These are phyloP conservation scores for Amanita brunnescens DNA, from an alignment of 768 basidiomycete species.

Conservation along the genomic window DNA sequence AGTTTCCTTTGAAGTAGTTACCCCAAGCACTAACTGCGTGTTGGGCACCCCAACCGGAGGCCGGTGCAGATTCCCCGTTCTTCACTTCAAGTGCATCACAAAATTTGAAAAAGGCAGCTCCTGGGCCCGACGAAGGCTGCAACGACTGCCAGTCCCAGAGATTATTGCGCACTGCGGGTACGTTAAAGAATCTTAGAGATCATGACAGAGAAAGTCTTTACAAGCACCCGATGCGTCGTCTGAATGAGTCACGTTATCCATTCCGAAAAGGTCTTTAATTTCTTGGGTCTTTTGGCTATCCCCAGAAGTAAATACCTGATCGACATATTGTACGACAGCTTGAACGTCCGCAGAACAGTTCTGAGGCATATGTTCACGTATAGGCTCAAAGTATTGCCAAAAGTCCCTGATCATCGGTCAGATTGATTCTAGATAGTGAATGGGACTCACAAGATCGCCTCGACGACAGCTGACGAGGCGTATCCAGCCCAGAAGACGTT, in stretches of 20 bases:
- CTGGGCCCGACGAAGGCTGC: slow-evolving; percentile 39
- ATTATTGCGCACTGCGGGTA: slow-evolving; percentile 40
- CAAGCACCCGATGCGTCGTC: slow-evolving; percentile 61
- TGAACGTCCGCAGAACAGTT: slow-evolving; percentile 72
- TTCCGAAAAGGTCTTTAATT: slow-evolving; percentile 52
- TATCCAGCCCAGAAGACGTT: slow-evolving; percentile 60
- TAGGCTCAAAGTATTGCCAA: slow-evolving; percentile 69
- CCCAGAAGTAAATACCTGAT: slow-evolving; percentile 40
- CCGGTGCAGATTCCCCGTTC: slow-evolving; percentile 39
- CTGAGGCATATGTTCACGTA: slow-evolving; percentile 54
- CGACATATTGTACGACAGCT: slow-evolving; percentile 53
- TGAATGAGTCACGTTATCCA: slow-evolving; percentile 45
- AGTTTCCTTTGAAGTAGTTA: slow-evolving; percentile 43
- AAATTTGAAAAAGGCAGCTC: slow-evolving; percentile 45
- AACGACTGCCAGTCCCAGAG: slow-evolving; percentile 65
- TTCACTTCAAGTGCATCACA: slow-evolving; percentile 65
- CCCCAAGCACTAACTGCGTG: slow-evolving; percentile 57
- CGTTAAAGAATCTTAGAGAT: slow-evolving; percentile 27
- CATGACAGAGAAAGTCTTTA: slow-evolving; percentile 27
- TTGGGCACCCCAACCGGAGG: slow-evolving; percentile 51
- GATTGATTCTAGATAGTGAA: background rate
- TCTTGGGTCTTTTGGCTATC: slow-evolving; percentile 38
- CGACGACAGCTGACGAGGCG: slow-evolving; percentile 57
- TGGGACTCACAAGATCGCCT: slow-evolving; percentile 41
- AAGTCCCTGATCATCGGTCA: slow-evolving; percentile 32